These are phyloP conservation scores for Stagonosporopsis cucurbitacearum DNA, from an alignment of 2,329 filamentous ascomycete genomes.

Conservation along the genomic window DNA sequence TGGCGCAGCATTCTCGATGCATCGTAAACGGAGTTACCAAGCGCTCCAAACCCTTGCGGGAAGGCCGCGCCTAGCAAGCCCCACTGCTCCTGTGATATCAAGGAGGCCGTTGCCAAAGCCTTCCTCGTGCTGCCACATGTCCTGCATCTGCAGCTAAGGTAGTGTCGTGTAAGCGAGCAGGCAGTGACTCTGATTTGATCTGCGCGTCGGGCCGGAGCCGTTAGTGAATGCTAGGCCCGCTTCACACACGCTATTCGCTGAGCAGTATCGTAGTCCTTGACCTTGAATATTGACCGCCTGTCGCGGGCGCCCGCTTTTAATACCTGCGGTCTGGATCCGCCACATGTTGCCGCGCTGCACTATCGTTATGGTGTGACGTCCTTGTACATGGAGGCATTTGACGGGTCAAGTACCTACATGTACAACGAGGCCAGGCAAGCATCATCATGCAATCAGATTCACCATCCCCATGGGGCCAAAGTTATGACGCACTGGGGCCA, in stretches of 20 bases:
- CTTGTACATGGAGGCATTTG: constrained; percentile 1
- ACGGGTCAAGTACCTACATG: constrained; percentile 2
- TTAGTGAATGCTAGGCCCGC: constrained; percentile 29
- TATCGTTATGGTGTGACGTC: constrained; percentile 34
- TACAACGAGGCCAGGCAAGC: constrained; percentile 22
- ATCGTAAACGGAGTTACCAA: constrained; percentile 35
- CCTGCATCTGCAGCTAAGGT: constrained; percentile 48
- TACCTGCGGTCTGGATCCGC: constrained; percentile 35
- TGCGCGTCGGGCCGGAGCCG: constrained; percentile 37
- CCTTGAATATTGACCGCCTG: constrained; percentile 26
- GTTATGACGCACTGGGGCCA: constrained; percentile 5
- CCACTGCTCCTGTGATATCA: constrained; percentile 45
- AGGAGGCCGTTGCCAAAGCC: constrained; percentile 45
- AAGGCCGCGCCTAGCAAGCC: constrained; percentile 42
- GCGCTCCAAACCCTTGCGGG: constrained; percentile 41
- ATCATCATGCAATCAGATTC: constrained; percentile 18
- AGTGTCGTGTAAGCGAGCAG: constrained; percentile 37
- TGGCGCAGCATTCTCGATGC: constrained; percentile 33
- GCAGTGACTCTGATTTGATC: constrained; percentile 39
- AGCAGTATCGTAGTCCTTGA: constrained; percentile 8
- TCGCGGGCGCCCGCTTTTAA: constrained; percentile 32
- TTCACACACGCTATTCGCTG: constrained; percentile 37
- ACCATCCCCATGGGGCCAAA: constrained; percentile 3
- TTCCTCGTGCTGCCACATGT: constrained; percentile 50
- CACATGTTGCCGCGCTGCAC: constrained; percentile 37